A percentile compares a stretch with the other conserved stretches of the same genome.
These are phyloP conservation scores for Candida ulmi DNA, from an alignment of 805 yeast genomes.

Conservation along the genomic window DNA sequence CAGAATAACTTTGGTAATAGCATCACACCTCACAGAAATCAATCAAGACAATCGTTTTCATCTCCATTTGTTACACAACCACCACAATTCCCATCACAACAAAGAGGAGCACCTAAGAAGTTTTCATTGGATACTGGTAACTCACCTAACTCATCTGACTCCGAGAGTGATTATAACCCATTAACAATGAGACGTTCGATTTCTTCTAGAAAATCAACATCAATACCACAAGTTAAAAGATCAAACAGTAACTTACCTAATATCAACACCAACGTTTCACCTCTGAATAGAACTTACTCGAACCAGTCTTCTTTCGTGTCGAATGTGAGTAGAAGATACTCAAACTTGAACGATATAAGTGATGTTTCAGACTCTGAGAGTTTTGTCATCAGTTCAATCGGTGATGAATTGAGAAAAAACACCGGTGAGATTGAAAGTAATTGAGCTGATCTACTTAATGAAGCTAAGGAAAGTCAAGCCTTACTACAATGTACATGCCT, in stretches of 20 bases:
- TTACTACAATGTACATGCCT: no score
- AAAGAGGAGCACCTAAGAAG: slow-evolving; percentile 12
- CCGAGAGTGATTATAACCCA: slow-evolving; percentile 19
- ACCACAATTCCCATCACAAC: slow-evolving; percentile 9
- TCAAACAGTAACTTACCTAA: not conserved
- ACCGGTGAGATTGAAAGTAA: slow-evolving; percentile 22
- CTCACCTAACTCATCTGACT: slow-evolving; percentile 24
- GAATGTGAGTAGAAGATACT: slow-evolving; percentile 1
- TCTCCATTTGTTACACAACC: slow-evolving; percentile 27
- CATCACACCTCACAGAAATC: slow-evolving; percentile 21
- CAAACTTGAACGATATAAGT: slow-evolving; percentile 7
- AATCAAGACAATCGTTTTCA: slow-evolving; percentile 21
- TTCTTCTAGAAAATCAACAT: slow-evolving; percentile 6
- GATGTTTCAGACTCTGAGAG: slow-evolving; percentile 19
- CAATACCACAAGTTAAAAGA: slow-evolving; percentile 3
- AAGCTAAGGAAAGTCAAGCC: no score
- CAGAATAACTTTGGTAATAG: slow-evolving; percentile 13
- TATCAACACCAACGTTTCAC: not conserved
- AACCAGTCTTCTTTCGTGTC: slow-evolving; percentile 13
- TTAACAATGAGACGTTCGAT: slow-evolving; percentile 7
- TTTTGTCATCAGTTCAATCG: slow-evolving; percentile 28
- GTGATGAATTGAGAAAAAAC: slow-evolving; percentile 27
- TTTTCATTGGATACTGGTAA: slow-evolving; percentile 16
- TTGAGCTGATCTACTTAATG: no score
- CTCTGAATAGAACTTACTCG: slow-evolving; percentile 8